Evolutionary conservation across 345 rosid genomes (phyloP).

Genomic region (Dipteronia dyeriana): DNA sequence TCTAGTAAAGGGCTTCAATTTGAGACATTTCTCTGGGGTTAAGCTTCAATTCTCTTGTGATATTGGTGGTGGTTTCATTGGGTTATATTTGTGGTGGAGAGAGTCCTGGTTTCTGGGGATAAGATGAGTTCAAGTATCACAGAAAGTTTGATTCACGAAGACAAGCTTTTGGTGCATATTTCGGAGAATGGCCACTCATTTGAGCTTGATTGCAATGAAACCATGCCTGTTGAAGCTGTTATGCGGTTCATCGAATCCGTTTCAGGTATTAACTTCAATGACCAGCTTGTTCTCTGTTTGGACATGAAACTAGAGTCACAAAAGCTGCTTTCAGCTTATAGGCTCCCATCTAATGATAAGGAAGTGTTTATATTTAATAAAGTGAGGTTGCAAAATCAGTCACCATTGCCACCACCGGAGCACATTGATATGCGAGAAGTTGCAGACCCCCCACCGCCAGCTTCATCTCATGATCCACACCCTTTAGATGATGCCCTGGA

Average conservation of each 20-base stretch:
- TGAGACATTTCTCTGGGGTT: constrained; percentile 29
- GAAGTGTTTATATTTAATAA: constrained; percentile 85
- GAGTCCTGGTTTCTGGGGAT: constrained; percentile 28
- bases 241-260: constrained; percentile 64
- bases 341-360: constrained; percentile 67
- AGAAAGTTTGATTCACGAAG: constrained; percentile 48
- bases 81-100: constrained; percentile 30
- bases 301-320: constrained; percentile 89
- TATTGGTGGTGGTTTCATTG: constrained; percentile 12
- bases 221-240: constrained; percentile 68
- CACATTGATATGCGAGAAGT: constrained; percentile 54
- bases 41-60: constrained; percentile 1
- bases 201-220: constrained; percentile 65
- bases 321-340: constrained; percentile 65
- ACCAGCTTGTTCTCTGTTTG: constrained; percentile 82
- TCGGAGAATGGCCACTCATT: constrained; percentile 89
- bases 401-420: constrained; percentile 67
- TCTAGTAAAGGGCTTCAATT: constrained; percentile 17
- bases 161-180: constrained; percentile 78
- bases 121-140: constrained; percentile 76
- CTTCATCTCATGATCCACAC: constrained; percentile 56
- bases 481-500: constrained; percentile 85
- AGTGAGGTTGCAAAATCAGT: constrained; percentile 62
- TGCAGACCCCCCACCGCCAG: constrained; percentile 55
- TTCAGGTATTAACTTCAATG: constrained; percentile 57